These are phyloP conservation scores for Arachis monticola DNA, from an alignment of 331 rosid genomes.

Conservation along the genomic window DNA sequence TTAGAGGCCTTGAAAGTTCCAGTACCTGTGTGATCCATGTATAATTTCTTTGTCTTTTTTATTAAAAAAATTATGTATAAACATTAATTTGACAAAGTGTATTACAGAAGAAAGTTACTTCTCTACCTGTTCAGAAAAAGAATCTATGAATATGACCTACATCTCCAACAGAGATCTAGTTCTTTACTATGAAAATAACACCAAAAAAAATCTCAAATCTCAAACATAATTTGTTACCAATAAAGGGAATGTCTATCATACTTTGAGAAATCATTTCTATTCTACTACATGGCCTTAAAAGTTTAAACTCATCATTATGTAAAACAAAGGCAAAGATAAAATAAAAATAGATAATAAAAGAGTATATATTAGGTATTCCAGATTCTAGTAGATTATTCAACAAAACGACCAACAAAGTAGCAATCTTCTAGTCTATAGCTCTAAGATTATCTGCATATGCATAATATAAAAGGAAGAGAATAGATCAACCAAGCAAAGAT, in stretches of 20 bases:
- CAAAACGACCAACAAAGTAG: background rate
- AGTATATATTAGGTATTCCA: background rate
- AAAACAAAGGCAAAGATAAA: background rate
- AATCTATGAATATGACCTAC: background rate
- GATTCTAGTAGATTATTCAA: background rate
- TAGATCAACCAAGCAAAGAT: conserved; percentile 24
- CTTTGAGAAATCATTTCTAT: background rate
- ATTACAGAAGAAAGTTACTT: conserved; percentile 13
- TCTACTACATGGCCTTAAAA: conserved; percentile 7
- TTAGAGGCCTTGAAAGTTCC: conserved; percentile 77
- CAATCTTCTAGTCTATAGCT: background rate
- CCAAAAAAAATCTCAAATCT: background rate
- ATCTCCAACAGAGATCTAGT: background rate
- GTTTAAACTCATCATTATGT: background rate
- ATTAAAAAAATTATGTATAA: background rate
- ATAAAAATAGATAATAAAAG: too few relatives aligned
- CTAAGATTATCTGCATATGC: background rate
- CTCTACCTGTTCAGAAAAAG: background rate
- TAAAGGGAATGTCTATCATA: background rate
- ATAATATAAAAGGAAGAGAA: conserved; percentile 2
- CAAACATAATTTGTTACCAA: background rate
- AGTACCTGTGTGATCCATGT: conserved; percentile 58
- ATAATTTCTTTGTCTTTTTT: background rate
- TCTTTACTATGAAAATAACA: background rate
- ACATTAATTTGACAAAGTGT: background rate